Conservation (phyloP, 2,329 filamentous ascomycete genomes). For the Trichoderma breve region DNA sequence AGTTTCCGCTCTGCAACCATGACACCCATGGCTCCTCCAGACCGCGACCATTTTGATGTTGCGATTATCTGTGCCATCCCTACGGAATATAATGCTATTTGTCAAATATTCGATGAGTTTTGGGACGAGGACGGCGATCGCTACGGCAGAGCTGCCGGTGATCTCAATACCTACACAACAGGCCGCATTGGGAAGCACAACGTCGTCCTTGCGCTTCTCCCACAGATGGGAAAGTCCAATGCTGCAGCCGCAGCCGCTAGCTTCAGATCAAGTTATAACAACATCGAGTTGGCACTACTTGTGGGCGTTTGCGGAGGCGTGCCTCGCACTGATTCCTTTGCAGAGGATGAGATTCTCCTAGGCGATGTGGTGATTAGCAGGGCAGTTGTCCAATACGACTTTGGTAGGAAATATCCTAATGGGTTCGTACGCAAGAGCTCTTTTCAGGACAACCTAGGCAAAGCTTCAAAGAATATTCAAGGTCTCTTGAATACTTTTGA, state of each 20-base stretch:
- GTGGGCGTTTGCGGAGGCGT: slow-evolving; percentile 41
- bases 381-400: slow-evolving; percentile 32
- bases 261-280: slow-evolving; percentile 34
- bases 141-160: slow-evolving; percentile 18
- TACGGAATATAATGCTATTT: slow-evolving; percentile 20
- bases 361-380: slow-evolving; percentile 36
- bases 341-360: slow-evolving; percentile 26
- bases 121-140: slow-evolving; percentile 20
- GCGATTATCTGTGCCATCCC: slow-evolving; percentile 21
- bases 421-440: slow-evolving; percentile 29
- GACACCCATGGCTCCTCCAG: background rate
- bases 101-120: slow-evolving; percentile 21
- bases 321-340: slow-evolving; percentile 22
- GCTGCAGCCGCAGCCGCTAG: slow-evolving; percentile 29
- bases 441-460: slow-evolving; percentile 27
- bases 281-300: slow-evolving; percentile 35
- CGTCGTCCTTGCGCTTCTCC: slow-evolving; percentile 29
- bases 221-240: slow-evolving; percentile 30
- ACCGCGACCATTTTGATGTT: slow-evolving; percentile 14
- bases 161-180: slow-evolving; percentile 25
- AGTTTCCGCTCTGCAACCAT: background rate
- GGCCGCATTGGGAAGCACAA: slow-evolving; percentile 28
- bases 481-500: slow-evolving; percentile 28
- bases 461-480: slow-evolving; percentile 30
- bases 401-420: slow-evolving; percentile 28